Evolutionary conservation across 2,329 filamentous ascomycete species (phyloP), one percentile per base, ranked within the genome.

Genomic region (Teratosphaeria zuluensis): DNA sequence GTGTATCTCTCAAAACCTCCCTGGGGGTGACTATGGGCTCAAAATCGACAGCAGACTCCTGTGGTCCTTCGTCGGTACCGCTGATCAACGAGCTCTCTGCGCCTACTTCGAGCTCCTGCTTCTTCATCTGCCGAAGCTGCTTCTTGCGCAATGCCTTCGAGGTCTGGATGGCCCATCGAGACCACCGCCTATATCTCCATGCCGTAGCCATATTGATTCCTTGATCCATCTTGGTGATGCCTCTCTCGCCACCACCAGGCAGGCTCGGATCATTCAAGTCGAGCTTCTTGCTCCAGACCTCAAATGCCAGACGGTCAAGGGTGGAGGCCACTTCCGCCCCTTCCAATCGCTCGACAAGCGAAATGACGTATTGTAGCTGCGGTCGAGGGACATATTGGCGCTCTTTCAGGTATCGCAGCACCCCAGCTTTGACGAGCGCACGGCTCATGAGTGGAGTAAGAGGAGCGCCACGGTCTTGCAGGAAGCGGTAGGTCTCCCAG

Each of bases 361-460:
- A 61, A 51, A 80, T 62, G 5, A 82, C 74, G 65, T 75, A 81
- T 33, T 68, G 63, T 57, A 79, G 71, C 58, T 72, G 71, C 31
- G 62, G 62, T 0, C 63, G 65, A 2, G 60, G 30, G 4, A 80
- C 67, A 28, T 65, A 64, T 2, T 64, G 59, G 1, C 73, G 72
- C 33, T 72, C 70, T 21, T 73, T 68, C 16, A 77, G 71, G 42
- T 72, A 75, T 16, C 78, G 71, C 28, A 75, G 69, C 28, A 82
- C 70, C 16, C 78, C 80, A 24, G 78, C 76, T 63, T 77, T 73
- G 58, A 80, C 79, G 65, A 83, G 63, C 0, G 81, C 78, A 33
- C 77, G 74, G 6, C 74, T 75, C 59, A 83, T 69, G 2, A 72
- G 62, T 1, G 75, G 72, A 19, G 70, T 68, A 16, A 81, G 66